Conservation (phyloP, 140 eudicot genomes). For the Stevia rebaudiana region DNA sequence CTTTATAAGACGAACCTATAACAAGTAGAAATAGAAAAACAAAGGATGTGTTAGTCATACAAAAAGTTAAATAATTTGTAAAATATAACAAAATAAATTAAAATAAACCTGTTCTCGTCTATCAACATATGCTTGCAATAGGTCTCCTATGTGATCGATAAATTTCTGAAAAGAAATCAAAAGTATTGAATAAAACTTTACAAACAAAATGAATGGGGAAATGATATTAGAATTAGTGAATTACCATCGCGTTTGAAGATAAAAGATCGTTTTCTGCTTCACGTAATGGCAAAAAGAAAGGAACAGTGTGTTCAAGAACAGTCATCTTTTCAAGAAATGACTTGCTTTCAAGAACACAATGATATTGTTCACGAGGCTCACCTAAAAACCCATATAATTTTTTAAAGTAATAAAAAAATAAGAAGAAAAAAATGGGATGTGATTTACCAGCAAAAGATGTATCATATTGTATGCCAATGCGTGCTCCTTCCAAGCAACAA, state of each 20-base stretch:
- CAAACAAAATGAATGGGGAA: not conserved
- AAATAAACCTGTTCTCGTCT: constrained; percentile 98
- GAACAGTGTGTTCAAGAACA: constrained; percentile 81
- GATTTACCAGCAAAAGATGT: constrained; percentile 85
- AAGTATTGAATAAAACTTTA: not conserved
- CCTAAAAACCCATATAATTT: constrained; percentile 37
- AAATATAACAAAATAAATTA: not conserved
- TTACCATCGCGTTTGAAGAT: constrained; percentile 91
- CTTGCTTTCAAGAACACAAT: constrained; percentile 96
- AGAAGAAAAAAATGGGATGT: not conserved
- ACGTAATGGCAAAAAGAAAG: constrained; percentile 87
- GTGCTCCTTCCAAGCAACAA: constrained; percentile 91
- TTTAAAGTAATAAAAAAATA: too few species aligned
- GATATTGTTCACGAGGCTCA: constrained; percentile 81
- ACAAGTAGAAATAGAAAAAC: constrained; percentile 3
- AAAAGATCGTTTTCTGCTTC: constrained; percentile 79
- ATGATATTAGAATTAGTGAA: not conserved
- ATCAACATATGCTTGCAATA: constrained; percentile 88
- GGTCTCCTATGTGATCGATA: constrained; percentile 82
- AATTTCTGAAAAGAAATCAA: constrained; percentile 56
- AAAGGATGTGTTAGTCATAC: not conserved
- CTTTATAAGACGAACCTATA: constrained; percentile 74
- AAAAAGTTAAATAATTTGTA: not conserved
- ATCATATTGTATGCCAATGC: constrained; percentile 90
- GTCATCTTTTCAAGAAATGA: constrained; percentile 97